phyloP scores from a whole-genome alignment of 805 yeast species.

The Suhomyces sp. region DNA sequence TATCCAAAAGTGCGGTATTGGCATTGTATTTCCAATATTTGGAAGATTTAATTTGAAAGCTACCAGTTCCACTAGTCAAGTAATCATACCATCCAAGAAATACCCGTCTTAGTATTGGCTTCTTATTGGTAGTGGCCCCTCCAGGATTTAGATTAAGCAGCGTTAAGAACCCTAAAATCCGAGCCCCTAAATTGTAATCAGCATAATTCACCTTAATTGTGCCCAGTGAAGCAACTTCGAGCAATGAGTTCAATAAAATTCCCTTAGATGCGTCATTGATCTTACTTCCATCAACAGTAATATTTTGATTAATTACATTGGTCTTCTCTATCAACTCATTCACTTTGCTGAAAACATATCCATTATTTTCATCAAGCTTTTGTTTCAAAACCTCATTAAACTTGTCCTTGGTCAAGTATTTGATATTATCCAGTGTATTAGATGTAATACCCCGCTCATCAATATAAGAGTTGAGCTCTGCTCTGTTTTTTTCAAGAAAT shows the following conservation, averaged over 20 bases:
- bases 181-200: conserved; percentile 36
- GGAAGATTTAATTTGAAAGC: conserved; percentile 7
- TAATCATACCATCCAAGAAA: conserved; percentile 44
- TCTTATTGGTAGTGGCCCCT: conserved; percentile 15
- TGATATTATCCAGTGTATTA: conserved; percentile 4
- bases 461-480: conserved; percentile 19
- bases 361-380: conserved; percentile 23
- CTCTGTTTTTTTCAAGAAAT: conserved; percentile 22
- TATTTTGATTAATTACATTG: conserved; percentile 11
- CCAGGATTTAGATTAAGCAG: conserved; percentile 7
- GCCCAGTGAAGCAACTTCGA: conserved; percentile 34
- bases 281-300: conserved; percentile 8
- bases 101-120: conserved; percentile 21
- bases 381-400: conserved; percentile 23
- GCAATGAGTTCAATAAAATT: conserved; percentile 27
- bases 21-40: conserved; percentile 35
- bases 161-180: conserved; percentile 43
- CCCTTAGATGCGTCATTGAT: conserved; percentile 16
- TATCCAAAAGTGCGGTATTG: conserved; percentile 36
- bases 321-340: conserved; percentile 27
- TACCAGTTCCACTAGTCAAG: conserved; percentile 15
- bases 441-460: conserved; percentile 1
- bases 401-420: conserved; percentile 18
- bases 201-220: conserved; percentile 40
- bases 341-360: conserved; percentile 21